Conservation (phyloP, 176 grass and related monocot genomes). For the Oryza coarctata region DNA sequence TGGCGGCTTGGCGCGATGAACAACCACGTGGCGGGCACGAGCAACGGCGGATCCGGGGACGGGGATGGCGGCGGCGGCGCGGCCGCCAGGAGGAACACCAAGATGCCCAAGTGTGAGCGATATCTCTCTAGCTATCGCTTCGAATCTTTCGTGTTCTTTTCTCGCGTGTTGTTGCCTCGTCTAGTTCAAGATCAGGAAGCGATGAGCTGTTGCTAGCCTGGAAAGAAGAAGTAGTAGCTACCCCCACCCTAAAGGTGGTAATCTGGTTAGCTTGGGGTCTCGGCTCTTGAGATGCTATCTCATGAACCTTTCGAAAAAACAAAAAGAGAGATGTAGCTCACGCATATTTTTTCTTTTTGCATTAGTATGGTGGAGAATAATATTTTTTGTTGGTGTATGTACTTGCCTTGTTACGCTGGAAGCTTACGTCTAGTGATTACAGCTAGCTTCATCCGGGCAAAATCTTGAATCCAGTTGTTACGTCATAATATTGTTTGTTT, state of each 20-base stretch:
- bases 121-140: no score
- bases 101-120: slow-evolving; percentile 80
- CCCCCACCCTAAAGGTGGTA: background rate
- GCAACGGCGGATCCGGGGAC: slow-evolving; percentile 53
- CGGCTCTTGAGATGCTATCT: background rate
- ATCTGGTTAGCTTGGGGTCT: background rate
- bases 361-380: background rate
- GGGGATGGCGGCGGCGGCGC: slow-evolving; percentile 34
- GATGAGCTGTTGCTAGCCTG: background rate
- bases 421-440: background rate
- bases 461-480: background rate
- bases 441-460: background rate
- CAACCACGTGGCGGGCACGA: slow-evolving; percentile 25
- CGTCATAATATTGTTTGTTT: slow-evolving; percentile 14
- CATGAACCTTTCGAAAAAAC: no score
- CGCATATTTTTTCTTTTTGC: background rate
- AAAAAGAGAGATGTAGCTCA: no score
- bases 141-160: slow-evolving; percentile 5
- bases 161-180: background rate
- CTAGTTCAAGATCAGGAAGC: background rate
- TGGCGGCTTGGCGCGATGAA: slow-evolving; percentile 25
- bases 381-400: background rate
- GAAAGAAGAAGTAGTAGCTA: background rate
- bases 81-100: slow-evolving; percentile 54
- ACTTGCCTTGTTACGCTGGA: background rate